Conservation (phyloP, 2,329 filamentous ascomycete species). For the Chaetomiaceae sp. region DNA sequence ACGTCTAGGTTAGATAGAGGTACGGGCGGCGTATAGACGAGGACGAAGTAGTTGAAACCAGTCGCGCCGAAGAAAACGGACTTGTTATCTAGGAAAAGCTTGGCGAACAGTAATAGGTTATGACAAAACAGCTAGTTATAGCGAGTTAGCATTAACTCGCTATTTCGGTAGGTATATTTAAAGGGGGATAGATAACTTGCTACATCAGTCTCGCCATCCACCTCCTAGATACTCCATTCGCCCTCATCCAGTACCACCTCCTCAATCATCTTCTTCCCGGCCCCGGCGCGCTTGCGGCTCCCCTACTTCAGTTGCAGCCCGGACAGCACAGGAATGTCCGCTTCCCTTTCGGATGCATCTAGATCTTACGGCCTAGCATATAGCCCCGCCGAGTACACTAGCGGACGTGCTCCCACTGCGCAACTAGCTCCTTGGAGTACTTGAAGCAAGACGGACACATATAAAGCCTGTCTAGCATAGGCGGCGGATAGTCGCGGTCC, state of each 20-base stretch:
- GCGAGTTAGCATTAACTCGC: no score
- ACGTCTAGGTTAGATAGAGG: constrained; percentile 13
- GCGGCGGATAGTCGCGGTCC: constrained; percentile 26
- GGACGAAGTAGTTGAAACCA: constrained; percentile 89
- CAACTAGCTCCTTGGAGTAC: constrained; percentile 63
- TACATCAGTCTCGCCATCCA: constrained; percentile 81
- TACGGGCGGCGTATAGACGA: constrained; percentile 63
- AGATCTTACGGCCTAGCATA: constrained; percentile 66
- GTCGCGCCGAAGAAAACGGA: constrained; percentile 96
- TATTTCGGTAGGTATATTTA: not conserved
- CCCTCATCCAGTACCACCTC: constrained; percentile 52
- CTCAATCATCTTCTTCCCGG: constrained; percentile 34
- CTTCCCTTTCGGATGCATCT: constrained; percentile 51
- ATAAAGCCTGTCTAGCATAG: constrained; percentile 63
- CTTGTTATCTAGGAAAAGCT: constrained; percentile 96
- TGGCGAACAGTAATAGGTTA: constrained; percentile 91
- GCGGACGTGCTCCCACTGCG: constrained; percentile 53
- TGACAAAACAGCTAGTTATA: constrained; percentile 80
- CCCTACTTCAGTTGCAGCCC: constrained; percentile 28
- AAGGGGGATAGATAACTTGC: constrained; percentile 42
- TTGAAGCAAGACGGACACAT: constrained; percentile 94
- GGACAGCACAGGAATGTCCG: constrained; percentile 34
- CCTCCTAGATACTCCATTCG: constrained; percentile 82
- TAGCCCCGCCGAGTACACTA: constrained; percentile 46
- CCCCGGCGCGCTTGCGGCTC: constrained; percentile 33